Percentiles rank a stretch among this genome's conserved stretches.
Evolutionary conservation across 495 filamentous ascomycete genomes (phyloP).

Genomic region (Neurospora hispaniola): DNA sequence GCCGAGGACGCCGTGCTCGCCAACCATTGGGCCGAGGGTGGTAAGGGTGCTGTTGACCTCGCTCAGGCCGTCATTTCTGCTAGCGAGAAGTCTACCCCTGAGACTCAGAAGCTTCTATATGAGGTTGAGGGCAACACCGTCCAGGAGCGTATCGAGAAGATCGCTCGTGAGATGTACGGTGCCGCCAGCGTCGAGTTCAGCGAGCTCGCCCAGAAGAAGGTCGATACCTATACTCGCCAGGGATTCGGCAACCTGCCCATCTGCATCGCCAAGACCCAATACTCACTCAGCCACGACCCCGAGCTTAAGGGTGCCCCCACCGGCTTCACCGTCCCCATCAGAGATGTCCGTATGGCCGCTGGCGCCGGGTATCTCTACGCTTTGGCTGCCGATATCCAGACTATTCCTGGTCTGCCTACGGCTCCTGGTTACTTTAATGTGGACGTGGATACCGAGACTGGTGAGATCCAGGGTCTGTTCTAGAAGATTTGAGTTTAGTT

Average conservation of each 20-base stretch:
- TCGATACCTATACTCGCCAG: slow-evolving; percentile 87
- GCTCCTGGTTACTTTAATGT: slow-evolving; percentile 95
- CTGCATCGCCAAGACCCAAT: slow-evolving; percentile 97
- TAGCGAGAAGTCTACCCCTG: slow-evolving; percentile 55
- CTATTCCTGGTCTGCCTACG: slow-evolving; percentile 90
- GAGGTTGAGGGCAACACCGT: slow-evolving; percentile 59
- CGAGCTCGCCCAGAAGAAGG: slow-evolving; percentile 88
- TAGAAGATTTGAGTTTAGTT: slow-evolving; percentile 31
- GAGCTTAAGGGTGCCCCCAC: slow-evolving; percentile 92
- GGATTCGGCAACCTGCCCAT: slow-evolving; percentile 88
- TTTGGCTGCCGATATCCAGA: slow-evolving; percentile 94
- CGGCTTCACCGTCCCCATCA: slow-evolving; percentile 89
- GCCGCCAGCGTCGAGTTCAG: slow-evolving; percentile 85
- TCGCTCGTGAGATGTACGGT: slow-evolving; percentile 89
- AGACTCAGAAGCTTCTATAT: slow-evolving; percentile 87
- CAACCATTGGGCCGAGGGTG: slow-evolving; percentile 96
- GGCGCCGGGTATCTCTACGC: slow-evolving; percentile 94
- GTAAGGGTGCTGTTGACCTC: slow-evolving; percentile 79
- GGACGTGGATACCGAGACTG: slow-evolving; percentile 85
- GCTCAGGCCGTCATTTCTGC: slow-evolving; percentile 79
- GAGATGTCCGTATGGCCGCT: slow-evolving; percentile 87
- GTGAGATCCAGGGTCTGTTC: slow-evolving; percentile 92
- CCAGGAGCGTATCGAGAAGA: slow-evolving; percentile 83
- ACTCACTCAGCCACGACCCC: slow-evolving; percentile 89
- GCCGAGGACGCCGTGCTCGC: slow-evolving; percentile 88